Evolutionary conservation across 2,329 filamentous ascomycete species (phyloP).

Genomic region (Chrysoporthe puriensis): DNA sequence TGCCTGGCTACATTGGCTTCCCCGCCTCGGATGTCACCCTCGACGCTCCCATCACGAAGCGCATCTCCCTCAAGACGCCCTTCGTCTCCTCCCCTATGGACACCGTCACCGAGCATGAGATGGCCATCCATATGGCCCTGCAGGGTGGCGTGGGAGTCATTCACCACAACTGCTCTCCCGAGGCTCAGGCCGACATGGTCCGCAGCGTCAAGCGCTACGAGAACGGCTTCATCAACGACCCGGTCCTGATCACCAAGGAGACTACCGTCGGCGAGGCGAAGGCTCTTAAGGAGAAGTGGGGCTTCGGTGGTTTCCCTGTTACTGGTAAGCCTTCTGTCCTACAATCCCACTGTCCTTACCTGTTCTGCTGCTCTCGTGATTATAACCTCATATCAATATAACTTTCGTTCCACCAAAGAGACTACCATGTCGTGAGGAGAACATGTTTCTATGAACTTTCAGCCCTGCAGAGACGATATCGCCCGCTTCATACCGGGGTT

Average conservation of each 20-base stretch:
- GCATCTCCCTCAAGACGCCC: slow-evolving; percentile 93
- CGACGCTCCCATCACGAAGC: slow-evolving; percentile 92
- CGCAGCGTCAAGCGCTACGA: slow-evolving; percentile 99
- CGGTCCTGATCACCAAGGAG: slow-evolving; percentile 83
- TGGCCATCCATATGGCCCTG: slow-evolving; percentile 96
- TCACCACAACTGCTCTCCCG: slow-evolving; percentile 98
- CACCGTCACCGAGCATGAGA: slow-evolving; percentile 98
- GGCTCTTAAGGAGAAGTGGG: slow-evolving; percentile 95
- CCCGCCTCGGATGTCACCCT: slow-evolving; percentile 85
- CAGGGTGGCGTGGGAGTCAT: slow-evolving; percentile 91
- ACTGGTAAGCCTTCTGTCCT: slow-evolving; percentile 73
- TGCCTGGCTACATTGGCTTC: slow-evolving; percentile 98
- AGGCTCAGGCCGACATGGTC: slow-evolving; percentile 98
- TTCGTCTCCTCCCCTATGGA: slow-evolving; percentile 99
- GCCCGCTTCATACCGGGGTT: background rate
- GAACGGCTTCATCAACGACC: slow-evolving; percentile 98
- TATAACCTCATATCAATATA: slow-evolving; percentile 80
- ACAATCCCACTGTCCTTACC: slow-evolving; percentile 23
- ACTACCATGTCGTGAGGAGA: slow-evolving; percentile 85
- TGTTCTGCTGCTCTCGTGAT: slow-evolving; percentile 60
- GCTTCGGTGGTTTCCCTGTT: slow-evolving; percentile 96
- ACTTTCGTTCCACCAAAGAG: slow-evolving; percentile 99
- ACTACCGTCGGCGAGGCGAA: slow-evolving; percentile 92
- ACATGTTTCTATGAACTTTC: slow-evolving; percentile 36
- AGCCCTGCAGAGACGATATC: slow-evolving; percentile 11